phyloP scores from a whole-genome alignment of 2,329 filamentous ascomycete genomes.

The Teratosphaeria pseudoeucalypti region DNA sequence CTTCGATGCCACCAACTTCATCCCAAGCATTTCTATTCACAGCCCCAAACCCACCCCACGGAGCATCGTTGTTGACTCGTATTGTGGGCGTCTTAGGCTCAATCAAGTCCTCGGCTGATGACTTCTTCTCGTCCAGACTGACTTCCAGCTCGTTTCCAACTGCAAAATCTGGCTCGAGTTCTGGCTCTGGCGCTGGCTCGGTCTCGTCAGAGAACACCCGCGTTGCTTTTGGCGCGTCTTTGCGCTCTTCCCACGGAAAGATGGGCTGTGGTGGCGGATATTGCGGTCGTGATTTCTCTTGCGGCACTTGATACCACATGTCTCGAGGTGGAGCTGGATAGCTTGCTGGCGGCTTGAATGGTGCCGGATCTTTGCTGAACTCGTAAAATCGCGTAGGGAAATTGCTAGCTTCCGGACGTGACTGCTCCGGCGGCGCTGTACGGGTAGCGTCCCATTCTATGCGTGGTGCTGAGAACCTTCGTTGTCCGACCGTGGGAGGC shows the following conservation, averaged over 20 bases:
- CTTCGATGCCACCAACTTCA: conserved; percentile 74
- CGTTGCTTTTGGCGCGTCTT: conserved; percentile 48
- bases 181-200: conserved; percentile 11
- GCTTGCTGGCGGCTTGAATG: conserved; percentile 64
- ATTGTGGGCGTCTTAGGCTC: conserved; percentile 36
- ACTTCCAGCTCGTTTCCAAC: conserved; percentile 21
- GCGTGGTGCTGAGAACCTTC: conserved; percentile 47
- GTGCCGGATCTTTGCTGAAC: conserved; percentile 66
- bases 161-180: conserved; percentile 5
- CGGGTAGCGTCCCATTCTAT: conserved; percentile 53
- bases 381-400: conserved; percentile 69
- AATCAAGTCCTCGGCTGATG: not conserved
- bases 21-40: conserved; percentile 80
- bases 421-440: conserved; percentile 50
- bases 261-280: conserved; percentile 53
- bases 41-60: conserved; percentile 61
- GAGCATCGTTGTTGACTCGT: conserved; percentile 41
- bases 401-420: conserved; percentile 74
- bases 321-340: conserved; percentile 77
- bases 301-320: conserved; percentile 79
- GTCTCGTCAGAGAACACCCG: conserved; percentile 55
- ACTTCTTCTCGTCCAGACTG: conserved; percentile 8
- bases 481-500: conserved; percentile 35
- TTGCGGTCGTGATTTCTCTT: conserved; percentile 44
- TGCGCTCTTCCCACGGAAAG: conserved; percentile 79